Evolutionary conservation across 75 land plant species (phyloP).

Genomic region (Chamaecyparis obtusa): DNA sequence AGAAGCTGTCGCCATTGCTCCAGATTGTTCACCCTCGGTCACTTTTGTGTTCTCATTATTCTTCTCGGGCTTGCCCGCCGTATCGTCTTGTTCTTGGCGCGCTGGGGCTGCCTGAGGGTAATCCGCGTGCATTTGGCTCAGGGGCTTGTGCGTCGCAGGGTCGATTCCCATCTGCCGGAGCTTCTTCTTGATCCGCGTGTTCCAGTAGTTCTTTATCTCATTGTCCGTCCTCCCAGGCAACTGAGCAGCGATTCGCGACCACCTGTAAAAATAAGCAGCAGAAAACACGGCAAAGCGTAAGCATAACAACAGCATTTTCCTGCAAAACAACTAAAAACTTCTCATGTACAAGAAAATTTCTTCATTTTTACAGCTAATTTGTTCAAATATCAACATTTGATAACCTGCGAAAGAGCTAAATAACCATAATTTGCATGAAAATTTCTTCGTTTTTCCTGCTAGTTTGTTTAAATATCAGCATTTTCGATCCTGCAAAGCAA

Average conservation of each 20-base stretch:
- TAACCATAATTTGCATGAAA: too few species aligned
- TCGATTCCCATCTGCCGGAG: slow-evolving; percentile 67
- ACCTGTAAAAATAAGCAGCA: slow-evolving; percentile 23
- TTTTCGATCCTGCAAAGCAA: too few species aligned
- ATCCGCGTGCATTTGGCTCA: slow-evolving; percentile 7
- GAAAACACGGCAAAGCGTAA: neutral
- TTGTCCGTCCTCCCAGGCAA: slow-evolving; percentile 67
- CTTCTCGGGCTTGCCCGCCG: neutral
- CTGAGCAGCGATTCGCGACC: slow-evolving; percentile 66
- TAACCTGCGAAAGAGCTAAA: too few species aligned
- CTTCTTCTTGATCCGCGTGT: slow-evolving; percentile 70
- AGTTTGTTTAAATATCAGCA: too few species aligned
- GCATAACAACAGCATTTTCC: neutral
- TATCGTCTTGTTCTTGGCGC: neutral
- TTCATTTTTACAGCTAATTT: too few species aligned
- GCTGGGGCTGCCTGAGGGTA: neutral
- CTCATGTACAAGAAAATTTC: too few species aligned
- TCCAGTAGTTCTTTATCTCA: slow-evolving; percentile 75
- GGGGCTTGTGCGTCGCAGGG: slow-evolving; percentile 59
- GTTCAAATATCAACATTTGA: too few species aligned
- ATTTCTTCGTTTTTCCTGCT: too few species aligned
- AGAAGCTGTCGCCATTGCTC: neutral
- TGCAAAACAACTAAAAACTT: too few species aligned
- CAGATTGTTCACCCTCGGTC: neutral
- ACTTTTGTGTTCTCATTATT: neutral